Evolutionary conservation across 306 rosid species (phyloP), one percentile per base, ranked within the genome.

Genomic region (Dalbergia cultrata): DNA sequence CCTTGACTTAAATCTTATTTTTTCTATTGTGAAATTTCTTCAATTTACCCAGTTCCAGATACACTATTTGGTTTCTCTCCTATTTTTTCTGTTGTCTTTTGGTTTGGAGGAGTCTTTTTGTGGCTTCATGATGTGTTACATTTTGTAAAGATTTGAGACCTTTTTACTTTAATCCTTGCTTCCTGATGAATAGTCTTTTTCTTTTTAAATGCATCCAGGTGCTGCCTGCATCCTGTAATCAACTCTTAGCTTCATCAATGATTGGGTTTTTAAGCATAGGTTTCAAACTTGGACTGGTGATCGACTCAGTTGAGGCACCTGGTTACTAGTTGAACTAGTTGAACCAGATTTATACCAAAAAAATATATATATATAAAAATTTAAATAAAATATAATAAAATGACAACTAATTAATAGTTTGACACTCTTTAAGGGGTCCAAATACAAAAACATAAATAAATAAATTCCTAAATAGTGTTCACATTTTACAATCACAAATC

Each of bases 11-110:
- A 34, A 62, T 75, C 67, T 47, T 57, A 70, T 19, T 22, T 58
- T 61, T 50, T 50, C 56, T 65, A 39, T 61, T 69, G 26, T 60
- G 26, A 53, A 59, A 13, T 76, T 65, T 80, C 33, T 37, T 70
- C 16, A 49, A 13, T 59, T 60, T 58, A 3, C 11, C 13, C 13
- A 43, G 49, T n/a, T 63, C 50, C 18, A 18, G 62, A 21, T 69
- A 44, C 22, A 14, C 26, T 45, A 5, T 71, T n/a, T 37, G 63
- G 62, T 37, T 67, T 74, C 57, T 68, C 45, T 59, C 6, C 69
- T 7, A 4, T 13, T 21, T 56, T 47, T 67, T 18, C 19, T 53
- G 22, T 47, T 37, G 19, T 50, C 33, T 72, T 18, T 34, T 72
- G 61, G 47, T 34, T 67, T 44, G 70, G 39, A 57, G 22, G 69